Evolutionary conservation across 208 protist genomes (phyloP).

Genomic region (Acanthamoeba lenticulata): DNA sequence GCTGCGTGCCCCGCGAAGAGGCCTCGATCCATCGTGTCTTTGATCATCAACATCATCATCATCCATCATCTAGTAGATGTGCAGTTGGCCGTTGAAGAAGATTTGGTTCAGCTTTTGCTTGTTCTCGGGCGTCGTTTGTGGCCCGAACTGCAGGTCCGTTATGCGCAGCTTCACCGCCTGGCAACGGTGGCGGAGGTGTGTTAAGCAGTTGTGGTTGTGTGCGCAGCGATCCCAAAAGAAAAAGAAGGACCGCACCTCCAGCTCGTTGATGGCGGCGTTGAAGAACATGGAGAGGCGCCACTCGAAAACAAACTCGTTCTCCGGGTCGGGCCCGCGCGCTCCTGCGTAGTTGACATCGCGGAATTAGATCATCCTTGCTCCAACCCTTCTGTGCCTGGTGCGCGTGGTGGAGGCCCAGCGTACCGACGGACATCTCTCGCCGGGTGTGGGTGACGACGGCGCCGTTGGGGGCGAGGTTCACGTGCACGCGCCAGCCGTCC

Average conservation of each 20-base stretch:
- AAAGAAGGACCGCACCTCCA: not conserved
- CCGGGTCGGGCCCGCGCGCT: slow-evolving; percentile 2
- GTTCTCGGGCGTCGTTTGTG: not conserved
- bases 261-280: not conserved
- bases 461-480: slow-evolving; percentile 28
- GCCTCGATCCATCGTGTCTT: too few species aligned
- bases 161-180: slow-evolving; percentile 43
- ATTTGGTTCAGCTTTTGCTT: slow-evolving; percentile 30
- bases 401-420: not conserved
- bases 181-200: not conserved
- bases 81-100: slow-evolving; percentile 53
- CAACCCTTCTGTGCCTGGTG: not conserved
- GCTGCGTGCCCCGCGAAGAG: too few species aligned
- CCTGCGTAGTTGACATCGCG: not conserved
- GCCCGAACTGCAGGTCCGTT: slow-evolving; percentile 19
- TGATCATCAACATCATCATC: too few species aligned
- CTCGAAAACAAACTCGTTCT: slow-evolving; percentile 57
- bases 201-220: not conserved
- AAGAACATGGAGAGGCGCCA: slow-evolving; percentile 37
- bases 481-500: slow-evolving; percentile 61
- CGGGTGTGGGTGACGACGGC: slow-evolving; percentile 35
- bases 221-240: not conserved
- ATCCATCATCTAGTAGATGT: not conserved
- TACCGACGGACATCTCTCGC: slow-evolving; percentile 56
- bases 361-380: too few species aligned